Evolutionary conservation across 2,329 filamentous ascomycete genomes (phyloP).

Genomic region (Escovopsis sp.): DNA sequence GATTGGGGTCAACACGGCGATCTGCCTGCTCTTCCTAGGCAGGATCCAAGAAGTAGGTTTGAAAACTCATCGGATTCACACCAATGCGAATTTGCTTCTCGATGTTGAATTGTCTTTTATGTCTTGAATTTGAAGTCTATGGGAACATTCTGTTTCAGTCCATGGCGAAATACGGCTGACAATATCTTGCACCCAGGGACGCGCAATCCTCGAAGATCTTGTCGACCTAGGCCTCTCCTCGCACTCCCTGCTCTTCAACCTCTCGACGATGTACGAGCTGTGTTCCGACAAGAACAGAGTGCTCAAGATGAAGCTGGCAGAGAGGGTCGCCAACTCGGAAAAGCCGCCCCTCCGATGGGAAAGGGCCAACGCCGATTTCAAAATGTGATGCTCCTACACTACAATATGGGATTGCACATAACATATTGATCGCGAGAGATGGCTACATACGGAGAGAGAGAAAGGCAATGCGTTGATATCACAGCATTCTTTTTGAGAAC

Average conservation of each 20-base stretch:
- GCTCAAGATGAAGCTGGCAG: constrained; percentile 56
- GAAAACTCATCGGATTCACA: too few species aligned
- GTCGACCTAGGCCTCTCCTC: constrained; percentile 51
- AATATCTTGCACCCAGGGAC: constrained; percentile 39
- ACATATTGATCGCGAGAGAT: too few species aligned
- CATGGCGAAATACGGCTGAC: too few species aligned
- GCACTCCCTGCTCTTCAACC: constrained; percentile 71
- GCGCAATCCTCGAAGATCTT: constrained; percentile 48
- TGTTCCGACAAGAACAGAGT: constrained; percentile 62
- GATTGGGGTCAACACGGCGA: constrained; percentile 66
- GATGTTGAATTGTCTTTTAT: too few species aligned
- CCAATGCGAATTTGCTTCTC: too few species aligned
- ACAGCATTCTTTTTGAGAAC: too few species aligned
- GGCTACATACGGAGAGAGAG: too few species aligned
- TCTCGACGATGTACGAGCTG: constrained; percentile 82
- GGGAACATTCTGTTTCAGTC: too few species aligned
- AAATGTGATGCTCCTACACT: constrained; percentile 42
- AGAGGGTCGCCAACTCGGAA: constrained; percentile 47
- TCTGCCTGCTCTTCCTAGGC: constrained; percentile 71
- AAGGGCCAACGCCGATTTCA: constrained; percentile 58
- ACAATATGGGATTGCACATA: too few species aligned
- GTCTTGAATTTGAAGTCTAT: too few species aligned
- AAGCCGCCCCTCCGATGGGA: constrained; percentile 49
- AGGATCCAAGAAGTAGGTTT: constrained; percentile 58
- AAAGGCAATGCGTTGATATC: too few species aligned